Conservation (phyloP, 176 grass and related monocot genomes). For the Ananas comosus region DNA sequence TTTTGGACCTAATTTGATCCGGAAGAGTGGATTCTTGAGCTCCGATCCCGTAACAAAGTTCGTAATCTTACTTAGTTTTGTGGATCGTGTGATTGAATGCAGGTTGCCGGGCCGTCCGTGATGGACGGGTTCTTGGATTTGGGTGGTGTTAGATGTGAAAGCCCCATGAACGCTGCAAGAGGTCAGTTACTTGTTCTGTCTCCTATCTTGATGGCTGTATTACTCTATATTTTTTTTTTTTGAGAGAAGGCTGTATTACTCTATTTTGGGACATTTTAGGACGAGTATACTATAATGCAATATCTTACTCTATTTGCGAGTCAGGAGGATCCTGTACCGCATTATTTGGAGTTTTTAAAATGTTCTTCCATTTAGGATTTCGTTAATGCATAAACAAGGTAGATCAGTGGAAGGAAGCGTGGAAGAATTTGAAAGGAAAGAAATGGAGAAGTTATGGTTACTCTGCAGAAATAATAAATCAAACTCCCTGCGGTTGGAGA, state of each 20-base stretch:
- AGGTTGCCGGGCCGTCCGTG: constrained; percentile 25
- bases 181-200: constrained; percentile 24
- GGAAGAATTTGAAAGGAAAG: too few relatives aligned
- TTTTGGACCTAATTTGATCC: neutral
- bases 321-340: neutral
- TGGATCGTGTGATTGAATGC: neutral
- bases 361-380: too few relatives aligned
- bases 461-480: too few relatives aligned
- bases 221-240: too few relatives aligned
- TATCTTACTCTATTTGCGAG: neutral
- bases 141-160: constrained; percentile 33
- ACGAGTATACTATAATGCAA: neutral
- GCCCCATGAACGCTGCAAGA: constrained; percentile 31
- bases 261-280: too few relatives aligned
- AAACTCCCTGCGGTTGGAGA: too few relatives aligned
- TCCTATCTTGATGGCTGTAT: neutral
- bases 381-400: too few relatives aligned
- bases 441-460: too few relatives aligned
- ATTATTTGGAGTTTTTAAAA: too few relatives aligned
- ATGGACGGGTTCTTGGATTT: constrained; percentile 22
- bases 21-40: neutral
- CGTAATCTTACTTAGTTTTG: neutral
- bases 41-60: neutral
- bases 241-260: too few relatives aligned
- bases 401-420: too few relatives aligned